These are phyloP conservation scores for Cyberlindnera nakhonratchasimensis DNA, from an alignment of 805 yeast genomes.

Conservation along the genomic window DNA sequence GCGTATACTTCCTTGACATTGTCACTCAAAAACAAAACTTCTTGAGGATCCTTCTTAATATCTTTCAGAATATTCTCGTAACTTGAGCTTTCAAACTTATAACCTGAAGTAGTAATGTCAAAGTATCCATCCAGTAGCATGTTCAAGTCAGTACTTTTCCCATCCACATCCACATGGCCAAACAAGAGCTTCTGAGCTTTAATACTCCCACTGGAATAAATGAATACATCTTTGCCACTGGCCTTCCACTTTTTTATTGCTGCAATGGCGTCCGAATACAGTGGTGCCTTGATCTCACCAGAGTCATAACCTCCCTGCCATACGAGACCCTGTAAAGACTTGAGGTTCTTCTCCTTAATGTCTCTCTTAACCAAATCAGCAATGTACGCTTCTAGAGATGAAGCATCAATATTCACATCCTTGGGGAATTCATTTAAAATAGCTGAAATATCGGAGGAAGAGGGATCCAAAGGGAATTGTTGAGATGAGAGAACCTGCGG, in stretches of 20 bases:
- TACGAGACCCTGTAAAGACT: conserved; percentile 75
- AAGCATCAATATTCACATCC: conserved; percentile 25
- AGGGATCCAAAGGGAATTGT: conserved; percentile 26
- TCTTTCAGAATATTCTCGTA: conserved; percentile 51
- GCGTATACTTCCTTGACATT: conserved; percentile 75
- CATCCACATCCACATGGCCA: conserved; percentile 48
- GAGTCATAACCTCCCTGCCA: conserved; percentile 78
- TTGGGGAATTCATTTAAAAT: conserved; percentile 23
- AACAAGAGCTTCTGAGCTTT: conserved; percentile 82
- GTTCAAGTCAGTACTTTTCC: conserved; percentile 48
- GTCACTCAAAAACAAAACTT: conserved; percentile 72
- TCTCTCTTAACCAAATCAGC: conserved; percentile 57
- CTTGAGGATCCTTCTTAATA: conserved; percentile 32
- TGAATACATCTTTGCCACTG: conserved; percentile 42
- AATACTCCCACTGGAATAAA: conserved; percentile 88
- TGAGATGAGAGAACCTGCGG: conserved; percentile 37
- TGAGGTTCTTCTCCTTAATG: conserved; percentile 72
- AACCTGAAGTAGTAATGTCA: conserved; percentile 83
- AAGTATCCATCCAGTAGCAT: conserved; percentile 60
- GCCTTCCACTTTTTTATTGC: conserved; percentile 45
- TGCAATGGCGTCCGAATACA: conserved; percentile 67
- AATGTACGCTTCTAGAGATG: conserved; percentile 45
- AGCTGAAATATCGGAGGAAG: conserved; percentile 26
- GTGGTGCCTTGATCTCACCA: conserved; percentile 76
- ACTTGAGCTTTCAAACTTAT: conserved; percentile 54